Evolutionary conservation across 345 rosid genomes (phyloP).

Genomic region (Mallotus nudiflorus): DNA sequence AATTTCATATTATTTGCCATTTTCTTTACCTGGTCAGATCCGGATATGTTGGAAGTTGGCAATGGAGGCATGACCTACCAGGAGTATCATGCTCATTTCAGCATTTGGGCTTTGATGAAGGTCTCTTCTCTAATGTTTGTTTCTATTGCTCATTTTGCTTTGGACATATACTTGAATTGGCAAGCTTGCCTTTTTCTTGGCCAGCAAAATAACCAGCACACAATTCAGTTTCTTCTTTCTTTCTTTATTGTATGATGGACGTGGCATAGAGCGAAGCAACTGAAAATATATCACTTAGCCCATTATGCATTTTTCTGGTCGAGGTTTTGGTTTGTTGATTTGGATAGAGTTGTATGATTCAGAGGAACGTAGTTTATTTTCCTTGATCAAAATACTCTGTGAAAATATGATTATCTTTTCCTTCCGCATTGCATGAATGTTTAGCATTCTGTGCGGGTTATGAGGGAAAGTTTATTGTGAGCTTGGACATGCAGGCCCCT

Average conservation of each 20-base stretch:
- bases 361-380: background rate
- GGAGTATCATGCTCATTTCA: slow-evolving; percentile 90
- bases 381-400: background rate
- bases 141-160: slow-evolving; percentile 9
- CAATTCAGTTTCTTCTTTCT: background rate
- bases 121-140: slow-evolving; percentile 28
- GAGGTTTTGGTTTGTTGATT: background rate
- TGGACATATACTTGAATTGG: slow-evolving; percentile 6
- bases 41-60: slow-evolving; percentile 99
- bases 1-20: slow-evolving; percentile 8
- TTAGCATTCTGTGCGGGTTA: background rate
- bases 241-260: too few species aligned
- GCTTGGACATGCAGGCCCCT: slow-evolving; percentile 66
- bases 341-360: background rate
- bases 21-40: slow-evolving; percentile 50
- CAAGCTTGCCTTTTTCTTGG: background rate
- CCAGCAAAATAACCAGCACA: background rate
- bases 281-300: background rate
- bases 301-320: background rate
- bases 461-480: background rate
- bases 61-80: slow-evolving; percentile 91
- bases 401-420: background rate
- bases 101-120: slow-evolving; percentile 99
- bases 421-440: background rate
- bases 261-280: too few species aligned